Conservation (phyloP, 1,284 basidiomycete species). For the Fomes fomentarius region DNA sequence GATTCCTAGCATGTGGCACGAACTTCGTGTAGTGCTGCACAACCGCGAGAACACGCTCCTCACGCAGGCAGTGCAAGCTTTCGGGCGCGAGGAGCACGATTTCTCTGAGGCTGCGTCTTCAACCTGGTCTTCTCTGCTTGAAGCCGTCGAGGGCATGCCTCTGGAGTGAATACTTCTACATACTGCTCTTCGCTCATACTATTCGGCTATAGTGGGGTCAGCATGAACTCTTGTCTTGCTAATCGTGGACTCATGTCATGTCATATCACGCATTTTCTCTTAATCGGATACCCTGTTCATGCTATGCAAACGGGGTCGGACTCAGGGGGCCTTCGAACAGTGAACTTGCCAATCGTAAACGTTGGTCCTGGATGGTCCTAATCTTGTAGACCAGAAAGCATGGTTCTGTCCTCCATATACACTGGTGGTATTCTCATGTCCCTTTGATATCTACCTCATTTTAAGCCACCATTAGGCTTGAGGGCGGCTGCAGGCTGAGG, state of each 20-base stretch:
- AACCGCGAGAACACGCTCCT: constrained; percentile 85
- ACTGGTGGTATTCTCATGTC: too few species aligned
- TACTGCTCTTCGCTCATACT: not conserved
- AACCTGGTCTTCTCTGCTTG: constrained; percentile 76
- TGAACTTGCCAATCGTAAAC: too few species aligned
- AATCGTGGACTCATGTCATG: constrained; percentile 1
- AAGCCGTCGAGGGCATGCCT: constrained; percentile 80
- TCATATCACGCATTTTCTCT: not conserved
- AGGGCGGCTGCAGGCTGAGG: too few species aligned
- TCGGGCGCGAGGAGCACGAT: constrained; percentile 72
- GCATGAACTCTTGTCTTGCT: not conserved
- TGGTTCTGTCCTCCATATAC: too few species aligned
- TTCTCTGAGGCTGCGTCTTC: constrained; percentile 63
- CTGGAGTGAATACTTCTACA: constrained; percentile 56
- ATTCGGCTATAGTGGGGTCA: not conserved
- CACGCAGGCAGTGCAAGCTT: constrained; percentile 72
- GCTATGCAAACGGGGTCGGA: too few species aligned
- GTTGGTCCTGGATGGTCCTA: too few species aligned
- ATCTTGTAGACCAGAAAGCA: too few species aligned
- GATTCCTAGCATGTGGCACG: constrained; percentile 82
- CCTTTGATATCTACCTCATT: too few species aligned
- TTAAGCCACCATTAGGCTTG: too few species aligned
- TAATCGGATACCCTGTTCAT: constrained; percentile 15
- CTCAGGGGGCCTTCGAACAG: too few species aligned
- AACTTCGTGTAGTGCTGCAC: constrained; percentile 85